Conservation (phyloP, 352 stramenopile species). For the Phytophthora hybrid region DNA sequence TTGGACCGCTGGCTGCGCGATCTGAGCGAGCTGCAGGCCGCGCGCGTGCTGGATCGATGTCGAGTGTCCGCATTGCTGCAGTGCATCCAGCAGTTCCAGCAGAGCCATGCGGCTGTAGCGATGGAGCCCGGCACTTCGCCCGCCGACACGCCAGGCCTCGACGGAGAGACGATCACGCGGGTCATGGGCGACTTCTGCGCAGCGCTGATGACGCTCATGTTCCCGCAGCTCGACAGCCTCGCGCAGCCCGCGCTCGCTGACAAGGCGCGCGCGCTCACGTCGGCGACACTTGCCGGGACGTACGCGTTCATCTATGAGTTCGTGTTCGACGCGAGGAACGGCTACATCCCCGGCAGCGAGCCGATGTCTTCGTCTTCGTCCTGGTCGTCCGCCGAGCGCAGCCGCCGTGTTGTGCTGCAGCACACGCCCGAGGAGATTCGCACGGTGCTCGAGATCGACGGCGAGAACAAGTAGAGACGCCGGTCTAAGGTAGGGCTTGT, state of each 20-base stretch:
- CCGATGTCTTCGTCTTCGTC: constrained; percentile 20
- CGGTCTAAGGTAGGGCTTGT: neutral
- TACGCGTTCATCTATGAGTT: constrained; percentile 73
- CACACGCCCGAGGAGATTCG: constrained; percentile 71
- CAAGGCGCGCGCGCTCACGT: constrained; percentile 47
- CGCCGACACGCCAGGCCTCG: constrained; percentile 40
- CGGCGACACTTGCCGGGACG: constrained; percentile 44
- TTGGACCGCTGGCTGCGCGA: constrained; percentile 48
- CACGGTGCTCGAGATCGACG: constrained; percentile 72
- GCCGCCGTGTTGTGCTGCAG: constrained; percentile 46
- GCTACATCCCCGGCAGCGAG: constrained; percentile 44
- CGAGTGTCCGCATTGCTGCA: constrained; percentile 48
- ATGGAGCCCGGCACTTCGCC: constrained; percentile 15
- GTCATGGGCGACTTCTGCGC: constrained; percentile 68
- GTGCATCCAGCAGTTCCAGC: constrained; percentile 51
- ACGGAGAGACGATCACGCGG: constrained; percentile 54
- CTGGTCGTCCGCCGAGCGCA: constrained; percentile 19
- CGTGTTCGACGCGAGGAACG: constrained; percentile 55
- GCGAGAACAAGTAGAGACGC: constrained; percentile 27
- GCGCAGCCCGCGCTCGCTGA: constrained; percentile 59
- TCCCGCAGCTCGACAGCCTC: constrained; percentile 64
- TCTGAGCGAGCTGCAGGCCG: constrained; percentile 57
- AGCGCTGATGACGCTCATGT: constrained; percentile 54
- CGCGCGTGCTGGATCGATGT: constrained; percentile 57
- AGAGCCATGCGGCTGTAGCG: constrained; percentile 23